A percentile compares a stretch with the other conserved stretches of the same genome.
Evolutionary conservation across 2,329 filamentous ascomycete species (phyloP).

Genomic region (Curvularia verruculosa): DNA sequence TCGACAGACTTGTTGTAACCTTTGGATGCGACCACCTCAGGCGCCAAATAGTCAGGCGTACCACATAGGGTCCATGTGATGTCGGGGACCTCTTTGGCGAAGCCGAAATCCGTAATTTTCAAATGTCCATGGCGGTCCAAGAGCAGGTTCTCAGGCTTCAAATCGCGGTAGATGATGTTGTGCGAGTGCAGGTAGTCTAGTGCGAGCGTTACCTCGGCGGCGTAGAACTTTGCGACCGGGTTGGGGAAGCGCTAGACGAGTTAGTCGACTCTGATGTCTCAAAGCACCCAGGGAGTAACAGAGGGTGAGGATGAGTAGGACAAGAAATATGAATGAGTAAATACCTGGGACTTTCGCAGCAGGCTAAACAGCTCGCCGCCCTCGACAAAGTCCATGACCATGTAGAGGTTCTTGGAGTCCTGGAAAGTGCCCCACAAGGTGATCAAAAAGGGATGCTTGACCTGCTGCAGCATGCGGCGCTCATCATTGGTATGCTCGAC

Average conservation of each 20-base stretch:
- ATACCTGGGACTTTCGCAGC: constrained; percentile 76
- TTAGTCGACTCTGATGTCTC: constrained; percentile 1
- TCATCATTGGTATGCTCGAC: constrained; percentile 99
- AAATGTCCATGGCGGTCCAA: constrained; percentile 92
- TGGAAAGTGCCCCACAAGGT: constrained; percentile 99
- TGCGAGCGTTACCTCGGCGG: constrained; percentile 93
- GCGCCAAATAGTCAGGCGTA: constrained; percentile 95
- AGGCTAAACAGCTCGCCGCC: constrained; percentile 96
- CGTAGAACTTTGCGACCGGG: constrained; percentile 98
- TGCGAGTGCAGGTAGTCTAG: constrained; percentile 93
- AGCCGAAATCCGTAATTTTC: constrained; percentile 98
- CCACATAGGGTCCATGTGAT: constrained; percentile 99
- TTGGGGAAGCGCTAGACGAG: constrained; percentile 87
- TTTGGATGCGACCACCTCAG: constrained; percentile 98
- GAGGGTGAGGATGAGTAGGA: background rate
- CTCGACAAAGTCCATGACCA: constrained; percentile 99
- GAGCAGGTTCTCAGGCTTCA: constrained; percentile 93
- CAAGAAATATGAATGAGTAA: background rate
- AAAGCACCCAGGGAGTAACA: background rate
- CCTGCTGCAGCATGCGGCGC: constrained; percentile 90
- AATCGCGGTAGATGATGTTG: constrained; percentile 96
- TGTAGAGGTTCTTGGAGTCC: constrained; percentile 93
- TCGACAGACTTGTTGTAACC: constrained; percentile 99
- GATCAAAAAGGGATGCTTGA: constrained; percentile 97
- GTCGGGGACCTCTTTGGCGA: constrained; percentile 96